Conservation (phyloP, 2,329 filamentous ascomycete genomes). For the Canariomyces notabilis region DNA sequence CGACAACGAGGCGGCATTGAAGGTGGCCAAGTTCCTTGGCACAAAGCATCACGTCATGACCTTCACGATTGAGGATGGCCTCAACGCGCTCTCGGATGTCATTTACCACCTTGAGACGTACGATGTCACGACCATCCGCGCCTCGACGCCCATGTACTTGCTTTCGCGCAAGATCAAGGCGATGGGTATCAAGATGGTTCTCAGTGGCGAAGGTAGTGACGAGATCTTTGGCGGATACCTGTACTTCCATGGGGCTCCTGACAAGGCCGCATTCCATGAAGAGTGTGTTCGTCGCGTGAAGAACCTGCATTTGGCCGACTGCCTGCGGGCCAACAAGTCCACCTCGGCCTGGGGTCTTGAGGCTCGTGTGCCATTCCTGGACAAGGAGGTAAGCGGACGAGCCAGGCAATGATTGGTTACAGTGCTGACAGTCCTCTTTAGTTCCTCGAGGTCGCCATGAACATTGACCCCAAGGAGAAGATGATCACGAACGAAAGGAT, state of each 20-base stretch:
- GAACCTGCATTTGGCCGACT: slow-evolving; percentile 95
- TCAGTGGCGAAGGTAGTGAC: slow-evolving; percentile 93
- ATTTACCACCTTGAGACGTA: slow-evolving; percentile 98
- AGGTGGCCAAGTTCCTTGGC: slow-evolving; percentile 93
- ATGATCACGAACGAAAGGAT: slow-evolving; percentile 86
- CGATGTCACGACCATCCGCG: slow-evolving; percentile 97
- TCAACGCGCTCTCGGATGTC: slow-evolving; percentile 94
- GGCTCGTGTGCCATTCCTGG: slow-evolving; percentile 94
- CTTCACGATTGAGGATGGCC: slow-evolving; percentile 94
- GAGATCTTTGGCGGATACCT: slow-evolving; percentile 98
- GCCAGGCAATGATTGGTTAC: not conserved
- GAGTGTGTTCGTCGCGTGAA: slow-evolving; percentile 93
- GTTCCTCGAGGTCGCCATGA: slow-evolving; percentile 91
- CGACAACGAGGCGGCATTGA: slow-evolving; percentile 83
- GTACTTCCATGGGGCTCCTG: slow-evolving; percentile 93
- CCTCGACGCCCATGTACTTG: slow-evolving; percentile 97
- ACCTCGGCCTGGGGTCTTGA: slow-evolving; percentile 97
- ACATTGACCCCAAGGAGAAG: slow-evolving; percentile 90
- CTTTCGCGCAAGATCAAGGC: slow-evolving; percentile 98
- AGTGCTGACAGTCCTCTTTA: not conserved
- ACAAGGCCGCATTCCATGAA: slow-evolving; percentile 88
- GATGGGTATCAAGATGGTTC: slow-evolving; percentile 98
- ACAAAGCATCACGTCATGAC: slow-evolving; percentile 98
- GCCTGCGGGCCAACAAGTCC: slow-evolving; percentile 97
- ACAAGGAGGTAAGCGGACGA: slow-evolving; percentile 63